Evolutionary conservation across 441 rosid species (phyloP), one percentile per base, ranked within the genome.

Genomic region (Metrosideros polymorpha): DNA sequence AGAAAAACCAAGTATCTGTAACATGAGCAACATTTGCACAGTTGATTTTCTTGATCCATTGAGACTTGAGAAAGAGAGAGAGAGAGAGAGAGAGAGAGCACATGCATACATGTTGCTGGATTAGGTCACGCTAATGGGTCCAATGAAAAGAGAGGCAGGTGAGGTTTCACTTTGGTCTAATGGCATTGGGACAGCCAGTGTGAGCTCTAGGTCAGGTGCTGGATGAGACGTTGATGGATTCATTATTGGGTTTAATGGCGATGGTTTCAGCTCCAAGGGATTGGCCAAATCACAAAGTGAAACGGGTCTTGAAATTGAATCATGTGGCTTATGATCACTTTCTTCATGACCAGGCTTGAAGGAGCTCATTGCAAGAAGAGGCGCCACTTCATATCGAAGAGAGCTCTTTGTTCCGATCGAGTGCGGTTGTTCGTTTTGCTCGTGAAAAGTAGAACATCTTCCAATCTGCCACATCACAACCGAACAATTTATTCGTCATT

Each of bases 171-270:
- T 85, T 13, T 87, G 89, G 87, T 92, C 91, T 82, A 88, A 3
- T 22, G 91, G 85, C 77, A 59, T 79, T 57, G 93, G 89, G 71
- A 87, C 90, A 9, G 94, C 94, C 59, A 96, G 97, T 56, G 85
- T 95, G 84, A 96, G 96, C 87, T 94, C 96, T 83, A 96, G 90
- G 89, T 92, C 93, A 84, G 85, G 87, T 18, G 77, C 86, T 32
- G 59, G 25, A 52, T 47, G 88, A 75, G 79, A 83, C 85, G 12
- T 22, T 75, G 84, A 82, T 56, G 57, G 53, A 14, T 42, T 24
- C n/a, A 19, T 71, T 42, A 27, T 76, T 50, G 53, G 51, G 32
- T 39, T 75, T 27, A 13, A 39, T 27, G 79, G 79, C 10, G 79
- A 39, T 24, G 47, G 47, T 71, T 22, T 71, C 47, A 12, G 79